Percentiles rank a stretch among this genome's conserved stretches.
These are phyloP conservation scores for Gleditsia sinensis DNA, from an alignment of 306 rosid genomes.

Conservation along the genomic window DNA sequence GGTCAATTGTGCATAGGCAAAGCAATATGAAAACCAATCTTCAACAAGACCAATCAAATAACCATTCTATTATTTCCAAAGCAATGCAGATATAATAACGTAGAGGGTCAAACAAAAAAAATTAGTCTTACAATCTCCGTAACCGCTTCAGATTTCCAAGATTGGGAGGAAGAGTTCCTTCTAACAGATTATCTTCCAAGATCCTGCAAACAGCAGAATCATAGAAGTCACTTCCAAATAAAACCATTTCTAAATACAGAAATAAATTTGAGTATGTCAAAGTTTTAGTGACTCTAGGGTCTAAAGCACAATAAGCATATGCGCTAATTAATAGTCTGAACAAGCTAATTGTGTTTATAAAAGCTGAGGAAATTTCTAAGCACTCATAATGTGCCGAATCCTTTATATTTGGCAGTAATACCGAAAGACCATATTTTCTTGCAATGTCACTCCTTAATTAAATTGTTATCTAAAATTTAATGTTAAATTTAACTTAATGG, in stretches of 20 bases:
- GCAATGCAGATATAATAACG: not conserved
- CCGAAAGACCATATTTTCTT: too few relatives aligned
- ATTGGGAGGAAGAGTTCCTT: constrained; percentile 66
- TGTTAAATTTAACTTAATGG: too few relatives aligned
- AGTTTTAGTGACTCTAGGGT: too few relatives aligned
- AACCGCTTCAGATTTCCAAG: constrained; percentile 64
- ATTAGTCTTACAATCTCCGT: constrained; percentile 55
- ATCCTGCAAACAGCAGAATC: constrained; percentile 46
- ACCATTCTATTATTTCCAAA: not conserved
- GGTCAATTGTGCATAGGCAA: not conserved
- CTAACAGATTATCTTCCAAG: constrained; percentile 59
- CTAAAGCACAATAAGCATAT: not conserved
- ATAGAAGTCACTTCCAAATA: not conserved
- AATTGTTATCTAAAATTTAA: too few relatives aligned
- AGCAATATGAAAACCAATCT: not conserved
- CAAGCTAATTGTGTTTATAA: too few relatives aligned
- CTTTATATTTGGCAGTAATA: not conserved
- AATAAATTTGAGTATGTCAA: not conserved
- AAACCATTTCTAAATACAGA: not conserved
- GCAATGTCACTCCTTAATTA: too few relatives aligned
- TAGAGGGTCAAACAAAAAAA: not conserved
- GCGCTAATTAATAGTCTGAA: not conserved
- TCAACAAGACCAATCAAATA: not conserved
- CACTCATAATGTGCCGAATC: not conserved
- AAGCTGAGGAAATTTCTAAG: not conserved